phyloP scores from a whole-genome alignment of 768 basidiomycete genomes.

The Suillus subaureus region DNA sequence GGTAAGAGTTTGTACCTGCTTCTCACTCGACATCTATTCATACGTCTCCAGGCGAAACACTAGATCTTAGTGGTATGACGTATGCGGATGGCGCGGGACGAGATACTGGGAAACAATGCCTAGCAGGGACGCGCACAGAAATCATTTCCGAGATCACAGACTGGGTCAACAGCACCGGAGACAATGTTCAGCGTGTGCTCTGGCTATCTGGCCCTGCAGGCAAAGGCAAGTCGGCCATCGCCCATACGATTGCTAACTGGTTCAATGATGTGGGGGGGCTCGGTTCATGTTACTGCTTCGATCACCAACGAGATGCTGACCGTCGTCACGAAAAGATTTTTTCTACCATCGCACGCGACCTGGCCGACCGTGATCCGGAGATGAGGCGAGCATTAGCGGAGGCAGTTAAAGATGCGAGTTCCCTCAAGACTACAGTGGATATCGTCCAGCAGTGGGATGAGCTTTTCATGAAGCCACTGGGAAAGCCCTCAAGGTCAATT shows the following conservation, averaged over 20 bases:
- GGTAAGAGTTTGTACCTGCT: no score
- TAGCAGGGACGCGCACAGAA: constrained; percentile 21
- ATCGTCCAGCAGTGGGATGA: constrained; percentile 16
- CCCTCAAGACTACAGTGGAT: background rate
- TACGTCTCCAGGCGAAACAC: no score
- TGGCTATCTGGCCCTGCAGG: background rate
- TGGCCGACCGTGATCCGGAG: constrained; percentile 2
- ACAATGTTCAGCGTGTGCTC: background rate
- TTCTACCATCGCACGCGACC: constrained; percentile 8
- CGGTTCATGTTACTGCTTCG: constrained; percentile 8
- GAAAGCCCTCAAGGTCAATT: constrained; percentile 3
- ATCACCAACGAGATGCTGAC: constrained; percentile 6
- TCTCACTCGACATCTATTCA: no score
- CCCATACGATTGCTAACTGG: constrained; percentile 20
- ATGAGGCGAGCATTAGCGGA: background rate
- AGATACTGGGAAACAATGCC: constrained; percentile 13
- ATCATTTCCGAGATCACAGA: constrained; percentile 26
- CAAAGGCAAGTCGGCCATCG: background rate
- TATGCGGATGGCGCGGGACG: background rate
- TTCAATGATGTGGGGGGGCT: background rate
- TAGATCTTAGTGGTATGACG: background rate
- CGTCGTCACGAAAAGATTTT: constrained; percentile 14
- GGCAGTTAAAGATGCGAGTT: background rate
- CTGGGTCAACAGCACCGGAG: constrained; percentile 23
- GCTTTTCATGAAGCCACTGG: constrained; percentile 18